Percentiles rank a stretch among this genome's conserved stretches.
Conservation (phyloP, 768 basidiomycete genomes). For the Pleurotus citrinopileatus region DNA sequence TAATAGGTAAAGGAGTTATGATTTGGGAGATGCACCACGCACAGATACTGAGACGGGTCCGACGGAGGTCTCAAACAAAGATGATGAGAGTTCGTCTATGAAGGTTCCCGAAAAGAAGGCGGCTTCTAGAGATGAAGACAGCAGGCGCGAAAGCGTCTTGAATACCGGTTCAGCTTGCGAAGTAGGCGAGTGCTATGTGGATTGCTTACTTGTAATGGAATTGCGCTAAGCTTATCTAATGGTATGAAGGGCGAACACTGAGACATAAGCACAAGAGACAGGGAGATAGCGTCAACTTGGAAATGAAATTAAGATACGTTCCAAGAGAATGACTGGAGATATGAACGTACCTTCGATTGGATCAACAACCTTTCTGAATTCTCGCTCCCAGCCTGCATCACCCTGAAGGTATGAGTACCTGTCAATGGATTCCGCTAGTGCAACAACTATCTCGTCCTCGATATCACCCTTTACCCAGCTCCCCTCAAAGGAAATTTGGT, state of each 20-base stretch:
- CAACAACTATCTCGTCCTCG: conserved; percentile 66
- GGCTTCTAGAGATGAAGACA: conserved; percentile 47
- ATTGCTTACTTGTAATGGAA: conserved; percentile 50
- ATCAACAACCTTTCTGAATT: conserved; percentile 49
- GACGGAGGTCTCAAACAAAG: conserved; percentile 29
- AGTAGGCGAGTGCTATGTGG: not conserved
- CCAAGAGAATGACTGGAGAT: not conserved
- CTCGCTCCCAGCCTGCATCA: conserved; percentile 55
- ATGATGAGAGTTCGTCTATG: conserved; percentile 38
- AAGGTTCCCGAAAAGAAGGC: conserved; percentile 58
- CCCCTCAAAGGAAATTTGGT: not conserved
- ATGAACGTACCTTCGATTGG: conserved; percentile 36
- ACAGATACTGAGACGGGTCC: not conserved
- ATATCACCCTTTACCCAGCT: conserved; percentile 30
- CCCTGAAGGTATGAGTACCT: conserved; percentile 36
- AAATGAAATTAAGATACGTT: not conserved
- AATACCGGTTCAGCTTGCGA: not conserved
- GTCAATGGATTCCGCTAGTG: conserved; percentile 75
- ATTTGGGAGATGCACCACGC: not conserved
- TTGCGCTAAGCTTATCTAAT: conserved; percentile 50
- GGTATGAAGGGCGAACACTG: conserved; percentile 58
- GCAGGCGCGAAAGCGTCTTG: conserved; percentile 22
- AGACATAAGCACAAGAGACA: conserved; percentile 55
- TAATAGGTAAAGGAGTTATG: conserved; percentile 11
- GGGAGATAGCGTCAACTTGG: conserved; percentile 43